Percentiles rank a stretch among this genome's conserved stretches.
phyloP scores from a whole-genome alignment of 116 monocot species.

The Papilionanthe hybrid region DNA sequence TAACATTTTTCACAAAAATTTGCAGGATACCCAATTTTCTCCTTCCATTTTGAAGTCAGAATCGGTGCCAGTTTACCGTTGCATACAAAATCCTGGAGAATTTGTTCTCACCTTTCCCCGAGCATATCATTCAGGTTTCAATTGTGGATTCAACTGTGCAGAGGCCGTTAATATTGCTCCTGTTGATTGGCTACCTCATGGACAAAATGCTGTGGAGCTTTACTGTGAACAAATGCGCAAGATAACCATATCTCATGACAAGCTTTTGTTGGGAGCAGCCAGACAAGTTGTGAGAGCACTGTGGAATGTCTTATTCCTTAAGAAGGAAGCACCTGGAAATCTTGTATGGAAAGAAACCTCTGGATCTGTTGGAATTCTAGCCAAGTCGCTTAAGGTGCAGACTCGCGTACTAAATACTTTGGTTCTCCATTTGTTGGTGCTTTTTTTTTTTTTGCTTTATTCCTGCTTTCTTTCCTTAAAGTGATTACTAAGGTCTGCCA shows the following conservation, averaged over 20 bases:
- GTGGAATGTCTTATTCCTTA: constrained; percentile 63
- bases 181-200: constrained; percentile 93
- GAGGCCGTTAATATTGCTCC: constrained; percentile 98
- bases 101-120: constrained; percentile 92
- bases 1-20: not conserved
- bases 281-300: constrained; percentile 75
- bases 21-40: constrained; percentile 89
- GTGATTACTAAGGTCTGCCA: not conserved
- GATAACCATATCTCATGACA: constrained; percentile 81
- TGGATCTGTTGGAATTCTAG: constrained; percentile 48
- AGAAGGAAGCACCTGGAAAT: constrained; percentile 34
- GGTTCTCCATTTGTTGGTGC: not conserved
- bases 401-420: not conserved
- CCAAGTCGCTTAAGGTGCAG: constrained; percentile 62
- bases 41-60: constrained; percentile 72
- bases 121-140: constrained; percentile 97
- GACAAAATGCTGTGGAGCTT: constrained; percentile 77
- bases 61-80: constrained; percentile 75
- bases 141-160: constrained; percentile 90
- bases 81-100: constrained; percentile 76
- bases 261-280: constrained; percentile 74
- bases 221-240: constrained; percentile 69
- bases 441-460: not conserved
- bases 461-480: not conserved
- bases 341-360: constrained; percentile 65